phyloP scores from a whole-genome alignment of 176 grass and related monocot species.

The Elaeis guineensis region DNA sequence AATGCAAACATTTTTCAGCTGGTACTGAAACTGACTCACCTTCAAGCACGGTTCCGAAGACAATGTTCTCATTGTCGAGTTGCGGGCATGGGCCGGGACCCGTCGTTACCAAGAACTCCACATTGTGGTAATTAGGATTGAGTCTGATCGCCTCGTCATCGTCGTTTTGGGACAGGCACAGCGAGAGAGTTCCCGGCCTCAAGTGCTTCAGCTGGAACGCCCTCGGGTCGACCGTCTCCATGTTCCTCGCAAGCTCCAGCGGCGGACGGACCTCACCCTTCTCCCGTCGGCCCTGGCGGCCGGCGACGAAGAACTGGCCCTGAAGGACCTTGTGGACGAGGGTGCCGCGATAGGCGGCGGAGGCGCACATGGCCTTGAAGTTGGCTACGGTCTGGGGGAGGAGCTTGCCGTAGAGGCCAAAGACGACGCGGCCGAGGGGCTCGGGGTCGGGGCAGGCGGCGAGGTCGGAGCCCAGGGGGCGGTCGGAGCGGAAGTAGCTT shows the following conservation, averaged over 20 bases:
- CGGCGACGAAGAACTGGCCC: constrained; percentile 82
- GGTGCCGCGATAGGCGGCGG: constrained; percentile 67
- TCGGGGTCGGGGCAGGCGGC: constrained; percentile 73
- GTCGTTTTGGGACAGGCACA: constrained; percentile 84
- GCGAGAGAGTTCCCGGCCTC: constrained; percentile 72
- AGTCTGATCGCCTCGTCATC: constrained; percentile 72
- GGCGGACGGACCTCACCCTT: constrained; percentile 75
- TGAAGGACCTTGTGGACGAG: constrained; percentile 80
- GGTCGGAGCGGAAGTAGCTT: constrained; percentile 67
- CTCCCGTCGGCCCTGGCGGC: constrained; percentile 62
- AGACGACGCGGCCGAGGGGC: constrained; percentile 77
- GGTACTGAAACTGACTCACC: constrained; percentile 31
- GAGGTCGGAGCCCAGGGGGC: constrained; percentile 60
- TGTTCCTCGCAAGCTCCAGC: constrained; percentile 47
- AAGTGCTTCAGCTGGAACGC: constrained; percentile 64
- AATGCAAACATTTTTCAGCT: too few species aligned
- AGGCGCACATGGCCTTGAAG: constrained; percentile 60
- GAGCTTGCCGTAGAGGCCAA: constrained; percentile 77
- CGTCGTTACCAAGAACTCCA: constrained; percentile 94
- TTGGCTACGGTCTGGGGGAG: constrained; percentile 66
- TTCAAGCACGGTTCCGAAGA: constrained; percentile 95
- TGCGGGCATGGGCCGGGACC: constrained; percentile 81
- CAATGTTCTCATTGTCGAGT: constrained; percentile 88
- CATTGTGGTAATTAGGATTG: constrained; percentile 70
- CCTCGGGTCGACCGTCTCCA: constrained; percentile 60